phyloP scores from a whole-genome alignment of 2,329 filamentous ascomycete genomes.

The Amauroascus verrucosus region DNA sequence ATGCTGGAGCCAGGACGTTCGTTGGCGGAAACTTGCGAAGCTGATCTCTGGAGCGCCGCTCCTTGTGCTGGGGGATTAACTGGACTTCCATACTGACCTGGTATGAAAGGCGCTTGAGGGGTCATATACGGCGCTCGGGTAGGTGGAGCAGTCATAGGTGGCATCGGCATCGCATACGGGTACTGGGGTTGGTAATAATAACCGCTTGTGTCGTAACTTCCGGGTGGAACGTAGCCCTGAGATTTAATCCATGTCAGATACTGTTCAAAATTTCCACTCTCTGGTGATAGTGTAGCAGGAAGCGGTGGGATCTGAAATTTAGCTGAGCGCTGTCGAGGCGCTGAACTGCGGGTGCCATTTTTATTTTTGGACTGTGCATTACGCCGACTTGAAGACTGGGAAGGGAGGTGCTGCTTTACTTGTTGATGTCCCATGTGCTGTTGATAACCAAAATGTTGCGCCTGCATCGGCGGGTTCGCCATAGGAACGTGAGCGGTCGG shows the following conservation, averaged over 20 bases:
- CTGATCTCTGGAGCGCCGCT: slow-evolving; percentile 66
- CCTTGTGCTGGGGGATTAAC: slow-evolving; percentile 46
- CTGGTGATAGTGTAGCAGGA: slow-evolving; percentile 52
- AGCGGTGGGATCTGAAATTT: slow-evolving; percentile 16
- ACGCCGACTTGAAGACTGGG: slow-evolving; percentile 24
- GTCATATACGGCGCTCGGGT: slow-evolving; percentile 39
- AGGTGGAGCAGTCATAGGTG: slow-evolving; percentile 30
- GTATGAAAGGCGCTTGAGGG: slow-evolving; percentile 41
- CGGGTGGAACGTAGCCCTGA: slow-evolving; percentile 49
- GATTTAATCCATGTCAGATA: slow-evolving; percentile 56
- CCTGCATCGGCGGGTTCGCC: slow-evolving; percentile 53
- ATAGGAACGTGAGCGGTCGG: slow-evolving; percentile 63
- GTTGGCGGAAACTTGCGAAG: slow-evolving; percentile 64
- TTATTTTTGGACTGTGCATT: slow-evolving; percentile 27
- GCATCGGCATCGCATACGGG: slow-evolving; percentile 24
- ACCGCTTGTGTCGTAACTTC: slow-evolving; percentile 41
- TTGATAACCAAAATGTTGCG: slow-evolving; percentile 49
- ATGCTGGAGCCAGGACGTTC: slow-evolving; percentile 54
- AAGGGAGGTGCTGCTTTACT: slow-evolving; percentile 44
- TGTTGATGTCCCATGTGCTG: slow-evolving; percentile 50
- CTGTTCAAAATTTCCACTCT: slow-evolving; percentile 60
- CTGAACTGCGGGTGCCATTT: slow-evolving; percentile 21
- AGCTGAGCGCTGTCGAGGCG: slow-evolving; percentile 18
- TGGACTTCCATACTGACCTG: slow-evolving; percentile 41
- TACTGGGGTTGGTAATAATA: slow-evolving; percentile 34